Evolutionary conservation across 306 rosid genomes (phyloP), one percentile per base, ranked within the genome.

Genomic region (Adenanthera pavonina): DNA sequence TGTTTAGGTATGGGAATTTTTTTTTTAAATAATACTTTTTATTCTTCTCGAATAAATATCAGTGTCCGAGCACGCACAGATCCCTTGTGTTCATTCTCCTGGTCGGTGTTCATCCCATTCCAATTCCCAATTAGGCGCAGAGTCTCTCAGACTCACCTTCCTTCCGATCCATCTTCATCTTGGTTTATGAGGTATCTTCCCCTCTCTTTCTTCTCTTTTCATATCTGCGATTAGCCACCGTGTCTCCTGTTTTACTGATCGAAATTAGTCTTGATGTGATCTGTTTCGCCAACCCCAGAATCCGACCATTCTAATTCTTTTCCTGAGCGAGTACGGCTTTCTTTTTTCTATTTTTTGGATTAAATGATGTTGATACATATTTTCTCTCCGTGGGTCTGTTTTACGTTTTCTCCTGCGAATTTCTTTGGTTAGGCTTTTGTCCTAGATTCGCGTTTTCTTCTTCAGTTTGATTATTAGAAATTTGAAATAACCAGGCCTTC

Each of bases 101-200:
- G 8, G 19, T 69, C 38, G 30, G 30, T 25, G 56, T 20, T 69
- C 74, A 44, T 6, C 74, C 53, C 74, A 44, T 8, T 5, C n/a
- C 41, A 33, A 33, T 61, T 17, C 20, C 10, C 41, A 33, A 61
- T 61, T 38, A 12, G 20, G 74, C 56, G 74, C 74, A 20, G 40
- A 12, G 19, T 1, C n/a, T 41, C 51, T 6, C 56, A 20, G 74
- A 69, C 74, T 69, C 56, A 19, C 74, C 56, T 19, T 44, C 40
- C 74, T 44, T 44, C 54, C 54, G 74, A 69, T 69, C 74, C 46
- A n/a, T 64, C 81, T 74, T 88, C 95, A 87, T 85, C 93, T 86
- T 91, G 92, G 95, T 91, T 89, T 91, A 91, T 91, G 95, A 91
- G 92, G 95, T 91, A 16, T 47, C 46, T 20, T 51, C 41, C 46